A percentile compares a stretch with the other conserved stretches of the same genome.
Evolutionary conservation across 805 yeast genomes (phyloP).

Genomic region (Pichia heedii): DNA sequence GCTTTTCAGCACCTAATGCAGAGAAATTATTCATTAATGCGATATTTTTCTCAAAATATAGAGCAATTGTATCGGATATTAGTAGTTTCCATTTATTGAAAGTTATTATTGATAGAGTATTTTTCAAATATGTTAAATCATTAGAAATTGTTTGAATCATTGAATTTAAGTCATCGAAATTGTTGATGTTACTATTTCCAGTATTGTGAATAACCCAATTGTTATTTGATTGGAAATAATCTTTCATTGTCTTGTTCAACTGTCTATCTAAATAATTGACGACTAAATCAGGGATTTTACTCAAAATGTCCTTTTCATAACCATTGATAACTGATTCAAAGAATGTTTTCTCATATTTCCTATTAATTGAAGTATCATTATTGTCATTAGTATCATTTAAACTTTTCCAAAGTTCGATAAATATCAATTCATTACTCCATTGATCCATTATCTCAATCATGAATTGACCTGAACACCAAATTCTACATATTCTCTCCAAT

Average conservation of each 20-base stretch:
- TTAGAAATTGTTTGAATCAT: conserved; percentile 20
- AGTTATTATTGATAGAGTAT: conserved; percentile 26
- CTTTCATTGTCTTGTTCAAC: conserved; percentile 29
- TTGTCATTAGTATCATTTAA: conserved; percentile 12
- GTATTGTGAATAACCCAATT: conserved; percentile 18
- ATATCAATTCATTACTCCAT: conserved; percentile 36
- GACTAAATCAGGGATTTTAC: conserved; percentile 23
- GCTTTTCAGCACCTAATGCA: conserved; percentile 26
- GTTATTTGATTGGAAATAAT: conserved; percentile 25
- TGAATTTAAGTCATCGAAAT: conserved; percentile 18
- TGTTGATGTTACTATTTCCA: conserved; percentile 1
- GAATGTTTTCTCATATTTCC: conserved; percentile 24
- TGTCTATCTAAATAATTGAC: conserved; percentile 28
- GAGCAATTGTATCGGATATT: conserved; percentile 24
- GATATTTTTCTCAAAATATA: conserved; percentile 30
- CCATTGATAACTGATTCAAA: conserved; percentile 36
- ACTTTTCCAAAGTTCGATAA: conserved; percentile 34
- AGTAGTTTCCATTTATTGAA: conserved; percentile 18
- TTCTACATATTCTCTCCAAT: conserved; percentile 33
- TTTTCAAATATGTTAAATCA: conserved; percentile 24
- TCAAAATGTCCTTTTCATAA: conserved; percentile 26
- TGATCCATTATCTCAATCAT: conserved; percentile 30
- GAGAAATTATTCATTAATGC: conserved; percentile 31
- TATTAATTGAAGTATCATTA: no score
- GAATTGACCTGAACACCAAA: conserved; percentile 30